phyloP scores from a whole-genome alignment of 2,329 filamentous ascomycete species.

The Penicillium sp. region DNA sequence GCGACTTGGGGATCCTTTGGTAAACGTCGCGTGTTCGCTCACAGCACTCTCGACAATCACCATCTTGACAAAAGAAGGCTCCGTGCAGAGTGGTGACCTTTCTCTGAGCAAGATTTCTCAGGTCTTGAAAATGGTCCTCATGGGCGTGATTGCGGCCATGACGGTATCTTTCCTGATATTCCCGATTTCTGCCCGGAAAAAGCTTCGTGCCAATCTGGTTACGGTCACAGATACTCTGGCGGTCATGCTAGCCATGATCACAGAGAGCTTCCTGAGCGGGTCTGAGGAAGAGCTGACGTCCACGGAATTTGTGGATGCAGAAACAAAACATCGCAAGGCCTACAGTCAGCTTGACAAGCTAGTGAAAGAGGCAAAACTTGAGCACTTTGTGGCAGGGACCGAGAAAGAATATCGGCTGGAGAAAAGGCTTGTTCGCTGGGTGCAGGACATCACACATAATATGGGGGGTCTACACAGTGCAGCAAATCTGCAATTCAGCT shows the following conservation, averaged over 20 bases:
- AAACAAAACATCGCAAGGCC: constrained; percentile 62
- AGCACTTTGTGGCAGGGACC: constrained; percentile 77
- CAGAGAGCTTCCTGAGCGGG: constrained; percentile 77
- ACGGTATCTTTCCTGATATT: constrained; percentile 73
- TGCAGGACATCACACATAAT: constrained; percentile 81
- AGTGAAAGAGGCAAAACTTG: constrained; percentile 80
- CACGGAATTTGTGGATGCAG: constrained; percentile 61
- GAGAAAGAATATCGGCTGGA: constrained; percentile 78
- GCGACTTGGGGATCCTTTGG: constrained; percentile 70
- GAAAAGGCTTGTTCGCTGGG: constrained; percentile 73
- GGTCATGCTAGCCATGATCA: constrained; percentile 77
- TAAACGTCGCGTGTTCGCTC: constrained; percentile 81
- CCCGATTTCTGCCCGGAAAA: constrained; percentile 70
- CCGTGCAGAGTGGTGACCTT: constrained; percentile 77
- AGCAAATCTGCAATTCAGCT: constrained; percentile 80
- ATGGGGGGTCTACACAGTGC: constrained; percentile 88
- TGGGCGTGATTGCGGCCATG: constrained; percentile 71
- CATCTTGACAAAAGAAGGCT: constrained; percentile 84
- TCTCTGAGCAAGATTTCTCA: constrained; percentile 78
- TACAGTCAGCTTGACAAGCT: constrained; percentile 71
- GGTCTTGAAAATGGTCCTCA: constrained; percentile 77
- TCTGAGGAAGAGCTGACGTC: constrained; percentile 73
- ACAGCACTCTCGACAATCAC: constrained; percentile 86
- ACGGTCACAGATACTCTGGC: constrained; percentile 72
- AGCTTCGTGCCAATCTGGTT: constrained; percentile 70